Base-by-base conservation (phyloP, 2,329 filamentous ascomycete species). In the Paramyrothecium sp. region DNA sequence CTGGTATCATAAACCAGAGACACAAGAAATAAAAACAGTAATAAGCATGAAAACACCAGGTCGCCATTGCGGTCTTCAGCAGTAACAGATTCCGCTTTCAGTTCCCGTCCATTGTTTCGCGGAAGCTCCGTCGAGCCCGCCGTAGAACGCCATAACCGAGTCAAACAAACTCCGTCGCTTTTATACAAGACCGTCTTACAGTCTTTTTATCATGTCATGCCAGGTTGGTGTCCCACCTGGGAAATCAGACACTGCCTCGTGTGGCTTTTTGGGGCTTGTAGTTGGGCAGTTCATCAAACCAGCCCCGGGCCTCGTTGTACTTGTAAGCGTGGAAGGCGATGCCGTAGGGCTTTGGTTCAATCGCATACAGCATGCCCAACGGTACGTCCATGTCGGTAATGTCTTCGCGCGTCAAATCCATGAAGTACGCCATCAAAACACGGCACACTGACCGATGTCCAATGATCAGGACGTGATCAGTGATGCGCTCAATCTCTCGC, bases 261-360 rank as follows among this genome's bases (percentile, higher is more conserved):
- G 71, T 61, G 34, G 73, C 72, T 61, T 83, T 83, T 61, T 84
- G 84, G 30, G 95, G 83, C 73, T 89, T 87, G 75, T 95, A 98
- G 67, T 93, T 82, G n/a, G 89, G 90, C 50, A 96, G 76, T 70
- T 95, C 88, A 58, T 95, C 87, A 67, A 99, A 99, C 83, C 89
- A 92, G 61, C 89, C 87, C 20, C 78, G 84, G 3, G 82, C 79
- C 60, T 91, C 85, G 69, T 97, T 91, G 77, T 97, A 99, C 60
- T 88, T 86, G 79, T 96, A 99, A 1, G 92, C 94, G 72, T 96
- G 94, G 78, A 98, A 97, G 60, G 97, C 94, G 58, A 97, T 93
- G 16, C 95, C 95, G 65, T 99, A 99, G 1, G 95, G 95, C 81
- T 97, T 97, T 34, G 95, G 95, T 74, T 99, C 94, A 51, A 99